Conservation (phyloP, 2,329 filamentous ascomycete genomes). For the Rutstroemia sp. region DNA sequence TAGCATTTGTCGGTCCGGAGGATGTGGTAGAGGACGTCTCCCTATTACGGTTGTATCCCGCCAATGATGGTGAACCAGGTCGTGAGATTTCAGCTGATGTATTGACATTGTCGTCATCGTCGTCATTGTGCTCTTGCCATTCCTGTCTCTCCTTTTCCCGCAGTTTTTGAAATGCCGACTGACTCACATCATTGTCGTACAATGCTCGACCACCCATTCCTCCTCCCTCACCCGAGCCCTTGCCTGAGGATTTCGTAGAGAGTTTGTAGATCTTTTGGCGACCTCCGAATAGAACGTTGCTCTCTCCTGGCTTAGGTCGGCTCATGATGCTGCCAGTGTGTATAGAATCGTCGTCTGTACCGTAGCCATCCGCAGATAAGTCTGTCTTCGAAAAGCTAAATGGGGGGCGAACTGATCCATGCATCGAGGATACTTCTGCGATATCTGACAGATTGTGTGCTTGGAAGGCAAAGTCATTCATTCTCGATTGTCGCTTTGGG, state of each 20-base stretch:
- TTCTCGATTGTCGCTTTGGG: slow-evolving; percentile 71
- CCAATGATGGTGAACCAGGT: slow-evolving; percentile 49
- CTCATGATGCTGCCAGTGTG: slow-evolving; percentile 70
- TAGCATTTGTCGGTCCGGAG: slow-evolving; percentile 53
- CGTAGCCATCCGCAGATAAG: slow-evolving; percentile 58
- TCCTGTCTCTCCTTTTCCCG: slow-evolving; percentile 38
- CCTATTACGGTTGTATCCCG: slow-evolving; percentile 64
- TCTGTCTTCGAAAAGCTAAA: slow-evolving; percentile 53
- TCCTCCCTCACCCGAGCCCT: slow-evolving; percentile 32
- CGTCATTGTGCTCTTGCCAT: slow-evolving; percentile 29
- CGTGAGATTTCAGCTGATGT: slow-evolving; percentile 32
- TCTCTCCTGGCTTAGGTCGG: slow-evolving; percentile 73
- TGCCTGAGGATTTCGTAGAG: slow-evolving; percentile 40
- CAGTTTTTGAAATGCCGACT: slow-evolving; percentile 78
- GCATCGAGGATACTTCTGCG: slow-evolving; percentile 80
- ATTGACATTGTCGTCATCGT: slow-evolving; percentile 21
- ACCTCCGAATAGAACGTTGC: slow-evolving; percentile 89
- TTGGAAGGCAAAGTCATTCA: slow-evolving; percentile 55
- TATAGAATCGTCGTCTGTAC: slow-evolving; percentile 57
- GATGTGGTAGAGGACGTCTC: slow-evolving; percentile 81
- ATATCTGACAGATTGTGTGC: slow-evolving; percentile 65
- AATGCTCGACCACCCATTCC: slow-evolving; percentile 60
- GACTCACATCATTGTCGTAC: slow-evolving; percentile 80
- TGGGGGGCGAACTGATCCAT: slow-evolving; percentile 51
- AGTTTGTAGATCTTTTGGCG: slow-evolving; percentile 95